Conservation (phyloP, 2,329 filamentous ascomycete species). For the Aureobasidium namibiae region DNA sequence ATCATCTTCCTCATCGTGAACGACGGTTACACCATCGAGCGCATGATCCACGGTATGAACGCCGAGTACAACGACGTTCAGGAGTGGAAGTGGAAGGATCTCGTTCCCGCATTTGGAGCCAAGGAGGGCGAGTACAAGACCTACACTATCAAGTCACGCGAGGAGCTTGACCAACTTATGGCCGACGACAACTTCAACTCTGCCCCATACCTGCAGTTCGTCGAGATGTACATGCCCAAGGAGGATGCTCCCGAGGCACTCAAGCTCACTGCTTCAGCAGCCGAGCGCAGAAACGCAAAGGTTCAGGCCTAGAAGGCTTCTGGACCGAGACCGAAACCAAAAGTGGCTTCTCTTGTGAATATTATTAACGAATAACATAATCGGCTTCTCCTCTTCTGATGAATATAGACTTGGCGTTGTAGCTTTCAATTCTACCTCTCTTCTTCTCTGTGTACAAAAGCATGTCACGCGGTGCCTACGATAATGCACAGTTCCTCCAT, state of each 20-base stretch:
- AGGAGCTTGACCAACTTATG: slow-evolving; percentile 17
- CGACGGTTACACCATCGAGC: slow-evolving; percentile 40
- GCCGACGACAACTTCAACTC: slow-evolving; percentile 29
- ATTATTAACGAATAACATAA: slow-evolving; percentile 5
- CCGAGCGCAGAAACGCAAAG: slow-evolving; percentile 10
- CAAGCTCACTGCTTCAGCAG: slow-evolving; percentile 11
- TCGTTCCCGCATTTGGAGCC: slow-evolving; percentile 55
- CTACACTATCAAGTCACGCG: slow-evolving; percentile 17
- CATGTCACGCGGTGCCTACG: too few species aligned
- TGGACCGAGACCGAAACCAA: background rate
- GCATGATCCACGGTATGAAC: slow-evolving; percentile 37
- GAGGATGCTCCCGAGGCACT: slow-evolving; percentile 51
- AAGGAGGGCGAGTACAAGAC: slow-evolving; percentile 45
- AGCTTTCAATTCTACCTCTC: background rate
- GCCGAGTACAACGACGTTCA: slow-evolving; percentile 69
- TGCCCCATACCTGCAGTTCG: slow-evolving; percentile 49
- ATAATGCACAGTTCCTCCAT: too few species aligned
- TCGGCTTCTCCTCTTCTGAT: background rate
- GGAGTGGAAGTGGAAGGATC: slow-evolving; percentile 62
- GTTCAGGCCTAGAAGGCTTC: background rate
- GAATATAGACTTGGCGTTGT: background rate
- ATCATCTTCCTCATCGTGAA: slow-evolving; percentile 40
- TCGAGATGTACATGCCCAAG: slow-evolving; percentile 73
- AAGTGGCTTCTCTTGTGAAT: background rate
- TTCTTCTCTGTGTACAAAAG: too few species aligned